A percentile compares a stretch with the other conserved stretches of the same genome.
These are phyloP conservation scores for Chrysoporthe deuterocubensis DNA, from an alignment of 2,329 filamentous ascomycete genomes.

Conservation along the genomic window DNA sequence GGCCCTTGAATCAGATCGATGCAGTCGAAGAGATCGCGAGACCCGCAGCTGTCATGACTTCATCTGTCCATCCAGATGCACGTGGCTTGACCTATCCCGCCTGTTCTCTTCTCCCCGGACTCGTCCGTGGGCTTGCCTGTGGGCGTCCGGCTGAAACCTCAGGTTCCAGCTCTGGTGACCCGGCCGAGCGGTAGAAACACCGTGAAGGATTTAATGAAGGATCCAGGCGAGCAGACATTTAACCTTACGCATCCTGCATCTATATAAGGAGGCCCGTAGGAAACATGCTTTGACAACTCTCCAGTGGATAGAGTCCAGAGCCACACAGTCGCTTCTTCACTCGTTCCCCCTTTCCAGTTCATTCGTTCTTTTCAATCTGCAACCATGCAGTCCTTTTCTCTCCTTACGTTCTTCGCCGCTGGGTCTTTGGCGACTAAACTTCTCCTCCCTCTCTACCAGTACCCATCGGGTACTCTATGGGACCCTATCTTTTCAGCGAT, in stretches of 20 bases:
- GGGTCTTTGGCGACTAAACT: constrained; percentile 20
- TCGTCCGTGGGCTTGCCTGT: background rate
- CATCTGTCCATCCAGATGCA: background rate
- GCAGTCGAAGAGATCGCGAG: background rate
- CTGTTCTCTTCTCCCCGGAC: background rate
- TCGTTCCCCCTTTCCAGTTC: background rate
- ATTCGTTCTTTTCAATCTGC: background rate
- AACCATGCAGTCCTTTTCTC: constrained; percentile 15
- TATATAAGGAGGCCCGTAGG: background rate
- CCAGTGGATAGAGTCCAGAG: background rate
- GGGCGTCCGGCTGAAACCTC: constrained; percentile 9
- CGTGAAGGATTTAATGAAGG: constrained; percentile 7
- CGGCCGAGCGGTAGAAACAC: background rate
- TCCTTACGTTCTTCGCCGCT: constrained; percentile 13
- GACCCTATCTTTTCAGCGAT: constrained; percentile 18
- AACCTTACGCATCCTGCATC: constrained; percentile 1
- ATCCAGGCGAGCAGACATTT: background rate
- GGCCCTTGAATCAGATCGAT: constrained; percentile 7
- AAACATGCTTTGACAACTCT: background rate
- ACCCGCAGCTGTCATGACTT: constrained; percentile 9
- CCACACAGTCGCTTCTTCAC: background rate
- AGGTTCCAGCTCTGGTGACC: background rate
- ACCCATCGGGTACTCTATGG: constrained; percentile 16
- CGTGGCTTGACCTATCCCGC: constrained; percentile 4
- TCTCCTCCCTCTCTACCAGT: constrained; percentile 23